Base-by-base conservation (phyloP, 441 rosid genomes). In the Kokia cookei region DNA sequence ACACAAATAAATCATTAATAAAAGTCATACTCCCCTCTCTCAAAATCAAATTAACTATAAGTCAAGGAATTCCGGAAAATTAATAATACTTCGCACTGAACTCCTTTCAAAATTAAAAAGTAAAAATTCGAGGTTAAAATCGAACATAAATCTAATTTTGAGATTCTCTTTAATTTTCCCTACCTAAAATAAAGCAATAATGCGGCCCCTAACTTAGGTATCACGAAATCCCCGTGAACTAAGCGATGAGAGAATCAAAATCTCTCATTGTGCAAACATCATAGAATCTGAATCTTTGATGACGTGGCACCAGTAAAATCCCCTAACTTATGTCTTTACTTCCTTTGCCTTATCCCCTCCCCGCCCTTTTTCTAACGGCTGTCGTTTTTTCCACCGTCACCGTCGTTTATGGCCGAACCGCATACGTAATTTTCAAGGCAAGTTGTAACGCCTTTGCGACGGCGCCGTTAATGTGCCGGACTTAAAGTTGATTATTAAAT, bases 261-360 rank as follows among this genome's bases (percentile, higher is more conserved):
- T 65, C 58, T 17, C 62, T 47, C 71, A 19, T 59, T 26, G n/a
- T 26, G 47, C 27, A 40, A 71, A 47, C 14, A 43, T 24, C 11
- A 8, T 5, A 40, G 87, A 78, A 60, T 78, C 81, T 80, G 81
- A 76, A 82, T 82, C 82, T 82, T 9, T 1, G 71, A 2, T 76
- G 82, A 82, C 83, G 86, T 73, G 86, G 78, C 80, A 47, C n/a
- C 8, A 26, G 42, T 54, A 37, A 32, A 54, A 82, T 73, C 70
- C 75, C n/a, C n/a, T n/a, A n/a, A n/a, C n/a, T 24, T 50, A 5
- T 54, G 70, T 72, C 82, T 43, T 48, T 65, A 42, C 37, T 1
- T 19, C n/a, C 17, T 8, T 19, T 8, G 69, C 75, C 22, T 54
- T 26, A 63, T 29, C 37, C 4, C 35, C 4, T 32, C 66, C 75